These are phyloP conservation scores for Cymbopogon flexuosus DNA, from an alignment of 202 grass and related monocot genomes.

Conservation along the genomic window DNA sequence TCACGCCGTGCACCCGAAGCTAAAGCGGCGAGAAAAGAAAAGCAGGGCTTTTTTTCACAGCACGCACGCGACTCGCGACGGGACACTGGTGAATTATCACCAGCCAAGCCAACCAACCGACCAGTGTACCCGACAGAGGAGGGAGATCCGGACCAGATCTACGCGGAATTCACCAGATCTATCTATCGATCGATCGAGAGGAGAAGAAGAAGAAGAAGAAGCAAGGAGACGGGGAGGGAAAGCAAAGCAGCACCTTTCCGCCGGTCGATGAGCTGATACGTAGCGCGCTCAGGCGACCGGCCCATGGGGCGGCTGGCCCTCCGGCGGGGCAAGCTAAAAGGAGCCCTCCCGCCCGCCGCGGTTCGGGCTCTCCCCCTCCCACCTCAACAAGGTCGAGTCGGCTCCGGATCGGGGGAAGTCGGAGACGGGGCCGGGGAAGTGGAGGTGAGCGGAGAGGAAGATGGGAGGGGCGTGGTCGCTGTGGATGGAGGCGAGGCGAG, in stretches of 20 bases:
- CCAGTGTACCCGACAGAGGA: background rate
- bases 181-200: background rate
- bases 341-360: slow-evolving; percentile 8
- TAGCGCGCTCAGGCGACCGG: slow-evolving; percentile 39
- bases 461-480: background rate
- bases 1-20: background rate
- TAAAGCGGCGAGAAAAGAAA: background rate
- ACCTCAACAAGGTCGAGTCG: background rate
- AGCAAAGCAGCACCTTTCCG: slow-evolving; percentile 30
- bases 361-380: background rate
- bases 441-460: background rate
- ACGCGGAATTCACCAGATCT: slow-evolving; percentile 27
- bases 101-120: background rate
- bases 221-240: background rate
- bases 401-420: background rate
- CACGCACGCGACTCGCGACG: background rate
- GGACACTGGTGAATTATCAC: background rate
- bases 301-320: slow-evolving; percentile 38
- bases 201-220: background rate
- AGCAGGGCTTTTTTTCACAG: background rate
- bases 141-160: slow-evolving; percentile 32
- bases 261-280: slow-evolving; percentile 50
- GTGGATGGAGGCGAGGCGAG: background rate
- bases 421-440: background rate
- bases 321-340: background rate